Evolutionary conservation across 2,329 filamentous ascomycete species (phyloP), one percentile per base, ranked within the genome.

Genomic region (Sclerotiophoma versabilis): DNA sequence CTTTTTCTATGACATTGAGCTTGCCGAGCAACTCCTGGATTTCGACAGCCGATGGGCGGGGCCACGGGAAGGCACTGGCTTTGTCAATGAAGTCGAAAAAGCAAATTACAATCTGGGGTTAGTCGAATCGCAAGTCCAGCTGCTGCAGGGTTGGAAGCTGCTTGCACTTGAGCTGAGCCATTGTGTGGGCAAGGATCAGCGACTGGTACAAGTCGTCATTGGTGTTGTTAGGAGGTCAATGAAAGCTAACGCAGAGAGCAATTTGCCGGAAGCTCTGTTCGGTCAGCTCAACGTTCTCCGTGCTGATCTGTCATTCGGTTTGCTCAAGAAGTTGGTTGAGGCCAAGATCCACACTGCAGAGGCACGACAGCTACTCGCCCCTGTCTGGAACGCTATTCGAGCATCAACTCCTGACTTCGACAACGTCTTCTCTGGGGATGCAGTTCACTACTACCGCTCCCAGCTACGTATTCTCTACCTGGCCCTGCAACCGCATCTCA

Each of bases 101-200:
- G 95, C 93, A 34, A 99, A 99, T 73, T 80, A 89, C 58, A 98
- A 99, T 74, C 75, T 99, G 46, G 96, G 93, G 20, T 81, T 96
- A 27, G 92, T 99, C 27, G 92, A 98, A 73, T 91, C 93, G 20
- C 92, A 99, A 78, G 88, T 95, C 61, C 84, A 87, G 36, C 84
- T 99, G 15, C 89, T 97, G 60, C 87, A 91, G 65, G 90, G 91
- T 49, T 98, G 93, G 92, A 93, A 96, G 72, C 87, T 91, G 54
- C 82, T 99, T 8, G 85, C 93, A 12, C 82, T 95, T 43, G 93
- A 97, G 68, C 83, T 99, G 42, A 91, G 89, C 71, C 85, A 85
- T n/a, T 78, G 83, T 33, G 80, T 83, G 29, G 76, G 78, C 46
- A 77, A 79, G 15, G 80, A 84, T 46, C 74, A 78, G 32, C 78